Conservation (phyloP, 2,329 filamentous ascomycete species). For the Aspergillus ochraceus region DNA sequence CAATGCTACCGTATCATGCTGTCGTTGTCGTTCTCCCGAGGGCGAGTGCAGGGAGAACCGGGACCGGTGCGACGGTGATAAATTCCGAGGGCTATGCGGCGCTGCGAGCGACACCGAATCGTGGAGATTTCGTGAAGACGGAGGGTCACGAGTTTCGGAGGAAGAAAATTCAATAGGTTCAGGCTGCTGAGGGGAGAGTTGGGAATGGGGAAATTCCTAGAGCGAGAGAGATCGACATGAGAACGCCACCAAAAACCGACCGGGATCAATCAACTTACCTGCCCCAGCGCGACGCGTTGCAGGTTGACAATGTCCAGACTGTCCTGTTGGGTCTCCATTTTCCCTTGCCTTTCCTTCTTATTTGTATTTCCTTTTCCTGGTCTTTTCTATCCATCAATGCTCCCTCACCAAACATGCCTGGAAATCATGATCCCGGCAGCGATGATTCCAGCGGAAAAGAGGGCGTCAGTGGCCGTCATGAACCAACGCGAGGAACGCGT, state of each 20-base stretch:
- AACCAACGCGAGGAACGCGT: slow-evolving; percentile 32
- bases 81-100: slow-evolving; percentile 11
- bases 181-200: slow-evolving; percentile 17
- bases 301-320: slow-evolving; percentile 42
- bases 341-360: background rate
- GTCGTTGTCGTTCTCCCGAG: slow-evolving; percentile 13
- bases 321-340: slow-evolving; percentile 42
- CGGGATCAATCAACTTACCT: slow-evolving; percentile 32
- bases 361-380: background rate
- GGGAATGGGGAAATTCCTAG: slow-evolving; percentile 33
- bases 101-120: slow-evolving; percentile 7
- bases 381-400: background rate
- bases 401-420: background rate
- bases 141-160: background rate
- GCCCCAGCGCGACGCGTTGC: slow-evolving; percentile 43
- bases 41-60: slow-evolving; percentile 6
- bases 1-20: slow-evolving; percentile 20
- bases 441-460: background rate
- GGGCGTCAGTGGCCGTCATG: background rate
- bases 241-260: slow-evolving; percentile 27
- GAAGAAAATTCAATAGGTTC: slow-evolving; percentile 9
- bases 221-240: slow-evolving; percentile 23
- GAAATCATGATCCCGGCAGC: background rate
- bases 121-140: slow-evolving; percentile 7
- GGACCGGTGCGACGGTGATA: slow-evolving; percentile 4